Evolutionary conservation across 805 yeast species (phyloP).

Genomic region (Candida chilensis): DNA sequence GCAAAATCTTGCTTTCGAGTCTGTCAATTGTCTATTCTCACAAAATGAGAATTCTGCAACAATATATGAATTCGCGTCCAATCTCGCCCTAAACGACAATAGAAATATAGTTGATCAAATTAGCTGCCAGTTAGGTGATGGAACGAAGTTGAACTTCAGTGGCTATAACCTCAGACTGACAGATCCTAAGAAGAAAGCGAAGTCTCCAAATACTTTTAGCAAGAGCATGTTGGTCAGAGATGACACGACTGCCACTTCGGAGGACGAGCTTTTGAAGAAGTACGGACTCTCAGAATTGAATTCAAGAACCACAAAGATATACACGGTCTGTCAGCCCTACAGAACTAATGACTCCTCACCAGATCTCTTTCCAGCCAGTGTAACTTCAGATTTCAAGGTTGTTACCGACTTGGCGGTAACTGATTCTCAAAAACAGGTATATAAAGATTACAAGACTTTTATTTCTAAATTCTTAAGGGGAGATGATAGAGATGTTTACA

Average conservation of each 20-base stretch:
- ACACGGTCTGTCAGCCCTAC: not conserved
- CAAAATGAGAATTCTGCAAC: constrained; percentile 18
- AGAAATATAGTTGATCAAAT: constrained; percentile 40
- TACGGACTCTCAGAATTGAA: no score
- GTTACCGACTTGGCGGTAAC: constrained; percentile 8
- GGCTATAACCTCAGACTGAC: constrained; percentile 10
- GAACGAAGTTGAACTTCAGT: constrained; percentile 6
- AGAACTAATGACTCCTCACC: constrained; percentile 2
- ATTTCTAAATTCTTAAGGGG: constrained; percentile 15
- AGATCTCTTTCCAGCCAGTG: constrained; percentile 1
- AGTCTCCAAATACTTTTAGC: no score
- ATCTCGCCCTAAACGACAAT: constrained; percentile 27
- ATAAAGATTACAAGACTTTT: constrained; percentile 12
- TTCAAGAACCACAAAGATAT: not conserved
- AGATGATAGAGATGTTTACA: constrained; percentile 47
- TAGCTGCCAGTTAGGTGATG: constrained; percentile 5
- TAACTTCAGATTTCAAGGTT: no score
- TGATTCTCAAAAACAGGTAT: constrained; percentile 6
- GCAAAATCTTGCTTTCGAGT: constrained; percentile 32
- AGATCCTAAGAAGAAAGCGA: no score
- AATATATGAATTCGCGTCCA: constrained; percentile 34
- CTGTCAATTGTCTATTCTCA: constrained; percentile 28
- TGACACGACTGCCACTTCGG: constrained; percentile 1
- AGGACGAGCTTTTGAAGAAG: constrained; percentile 1
- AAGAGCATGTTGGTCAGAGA: constrained; percentile 15